Evolutionary conservation across 345 rosid species (phyloP), one percentile per base, ranked within the genome.

Genomic region (Populus alba): DNA sequence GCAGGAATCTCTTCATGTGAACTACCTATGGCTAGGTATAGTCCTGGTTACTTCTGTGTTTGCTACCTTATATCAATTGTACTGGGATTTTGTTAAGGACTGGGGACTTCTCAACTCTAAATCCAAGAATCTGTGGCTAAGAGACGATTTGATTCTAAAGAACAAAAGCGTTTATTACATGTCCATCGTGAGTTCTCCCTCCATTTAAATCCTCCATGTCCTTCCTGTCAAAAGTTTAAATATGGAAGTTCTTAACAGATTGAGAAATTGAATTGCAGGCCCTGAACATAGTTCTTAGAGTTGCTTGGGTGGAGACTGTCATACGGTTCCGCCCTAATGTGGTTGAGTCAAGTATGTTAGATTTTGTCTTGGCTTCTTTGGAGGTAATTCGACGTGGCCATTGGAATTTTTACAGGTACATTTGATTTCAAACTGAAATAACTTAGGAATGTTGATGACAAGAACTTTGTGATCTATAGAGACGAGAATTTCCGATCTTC

Each of bases 41-140:
- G 98, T 89, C 59, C 66, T 94, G 75, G 82, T 84, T 20, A 94
- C 95, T 81, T 91, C 98, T 0, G 87, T 82, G 15, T 72, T 80
- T 47, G 98, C 98, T 3, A 92, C 97, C 11, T 7, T 91, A 68
- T 97, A 97, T 71, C 99, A 97, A 77, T 70, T 97, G 68, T 97
- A 97, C 74, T 97, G 98, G 99, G 99, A 97, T 84, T 97, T 92
- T 80, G 93, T 90, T 62, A 87, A 87, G 87, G 99, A 97, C 29
- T 97, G 99, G 98, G 98, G 97, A 2, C 85, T 97, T 79, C 82
- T 97, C 13, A 85, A 91, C 71, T 89, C 90, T 22, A 90, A 89
- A 53, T 97, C 98, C 29, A 90, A 75, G 70, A 90, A 97, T 69
- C 84, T 81, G 12, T 94, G 97, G 98, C 93, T 97, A 4, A 90